These are phyloP conservation scores for Rubroboletus pulcherrimus DNA, from an alignment of 768 basidiomycete genomes.

Conservation along the genomic window DNA sequence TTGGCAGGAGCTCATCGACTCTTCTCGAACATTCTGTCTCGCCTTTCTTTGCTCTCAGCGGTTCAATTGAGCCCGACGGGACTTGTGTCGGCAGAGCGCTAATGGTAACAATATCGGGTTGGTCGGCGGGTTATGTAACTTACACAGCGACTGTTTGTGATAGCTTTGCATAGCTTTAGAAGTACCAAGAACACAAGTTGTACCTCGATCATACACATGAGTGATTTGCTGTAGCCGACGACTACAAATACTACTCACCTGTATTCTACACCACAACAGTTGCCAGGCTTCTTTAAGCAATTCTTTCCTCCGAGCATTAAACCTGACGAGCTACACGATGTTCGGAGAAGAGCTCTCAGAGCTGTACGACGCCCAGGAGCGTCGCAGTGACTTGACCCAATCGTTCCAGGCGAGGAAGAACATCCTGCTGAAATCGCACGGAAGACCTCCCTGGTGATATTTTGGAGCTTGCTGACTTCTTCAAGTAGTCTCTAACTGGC, in stretches of 20 bases:
- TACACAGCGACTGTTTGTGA: neutral
- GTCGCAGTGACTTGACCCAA: conserved; percentile 14
- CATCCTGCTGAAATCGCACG: conserved; percentile 77
- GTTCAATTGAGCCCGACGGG: no score
- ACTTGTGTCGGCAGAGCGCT: no score
- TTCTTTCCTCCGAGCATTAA: neutral
- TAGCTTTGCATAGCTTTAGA: neutral
- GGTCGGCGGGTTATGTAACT: neutral
- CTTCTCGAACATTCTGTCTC: no score
- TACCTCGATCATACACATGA: neutral
- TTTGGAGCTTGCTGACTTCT: conserved; percentile 6
- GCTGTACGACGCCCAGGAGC: conserved; percentile 19
- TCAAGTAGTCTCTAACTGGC: conserved; percentile 11
- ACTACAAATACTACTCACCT: conserved; percentile 26
- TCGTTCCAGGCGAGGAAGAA: conserved; percentile 52
- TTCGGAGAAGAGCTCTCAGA: conserved; percentile 27
- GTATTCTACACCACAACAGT: neutral
- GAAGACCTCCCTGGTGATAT: conserved; percentile 75
- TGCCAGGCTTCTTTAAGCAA: neutral
- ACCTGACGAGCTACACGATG: conserved; percentile 14
- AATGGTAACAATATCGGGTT: no score
- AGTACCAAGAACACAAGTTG: neutral
- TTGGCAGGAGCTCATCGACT: no score
- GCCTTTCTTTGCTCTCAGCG: no score
- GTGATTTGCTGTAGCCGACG: conserved; percentile 25